phyloP scores from a whole-genome alignment of 306 rosid species.

The Trifolium subterraneum region DNA sequence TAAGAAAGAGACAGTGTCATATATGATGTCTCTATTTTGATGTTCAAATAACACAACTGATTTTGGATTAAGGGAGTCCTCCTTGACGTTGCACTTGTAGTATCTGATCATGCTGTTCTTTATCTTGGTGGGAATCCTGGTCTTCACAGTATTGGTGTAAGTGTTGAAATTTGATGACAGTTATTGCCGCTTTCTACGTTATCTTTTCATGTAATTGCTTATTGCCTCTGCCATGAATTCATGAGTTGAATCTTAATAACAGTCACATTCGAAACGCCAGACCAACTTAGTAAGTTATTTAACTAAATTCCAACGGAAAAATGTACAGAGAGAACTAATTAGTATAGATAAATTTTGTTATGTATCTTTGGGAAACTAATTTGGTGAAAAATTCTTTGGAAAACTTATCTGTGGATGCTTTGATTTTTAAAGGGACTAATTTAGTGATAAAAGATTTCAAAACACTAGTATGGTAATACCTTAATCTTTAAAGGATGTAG shows the following conservation, averaged over 20 bases:
- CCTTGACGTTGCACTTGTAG: conserved; percentile 74
- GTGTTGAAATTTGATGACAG: conserved; percentile 43
- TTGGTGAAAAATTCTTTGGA: no score
- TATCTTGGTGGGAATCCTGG: conserved; percentile 76
- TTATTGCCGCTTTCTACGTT: conserved; percentile 12
- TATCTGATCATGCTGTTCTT: conserved; percentile 80
- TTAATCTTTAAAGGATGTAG: no score
- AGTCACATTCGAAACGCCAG: neutral
- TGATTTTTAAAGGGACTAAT: neutral
- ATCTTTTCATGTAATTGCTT: conserved; percentile 4
- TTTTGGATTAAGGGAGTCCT: neutral
- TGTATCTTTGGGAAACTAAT: no score
- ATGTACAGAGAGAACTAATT: conserved; percentile 4
- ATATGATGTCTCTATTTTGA: no score
- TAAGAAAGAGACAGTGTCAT: no score
- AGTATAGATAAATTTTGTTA: neutral
- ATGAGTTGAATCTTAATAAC: neutral
- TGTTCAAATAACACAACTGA: neutral
- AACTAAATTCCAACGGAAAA: neutral
- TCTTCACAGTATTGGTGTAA: conserved; percentile 95
- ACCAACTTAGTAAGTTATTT: neutral
- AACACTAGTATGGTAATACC: neutral
- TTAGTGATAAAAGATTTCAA: neutral
- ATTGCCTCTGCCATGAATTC: conserved; percentile 18
- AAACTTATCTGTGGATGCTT: no score